Percentiles rank a stretch among this genome's conserved stretches.
Conservation (phyloP, 75 land plant species). For the Cupressus sempervirens region DNA sequence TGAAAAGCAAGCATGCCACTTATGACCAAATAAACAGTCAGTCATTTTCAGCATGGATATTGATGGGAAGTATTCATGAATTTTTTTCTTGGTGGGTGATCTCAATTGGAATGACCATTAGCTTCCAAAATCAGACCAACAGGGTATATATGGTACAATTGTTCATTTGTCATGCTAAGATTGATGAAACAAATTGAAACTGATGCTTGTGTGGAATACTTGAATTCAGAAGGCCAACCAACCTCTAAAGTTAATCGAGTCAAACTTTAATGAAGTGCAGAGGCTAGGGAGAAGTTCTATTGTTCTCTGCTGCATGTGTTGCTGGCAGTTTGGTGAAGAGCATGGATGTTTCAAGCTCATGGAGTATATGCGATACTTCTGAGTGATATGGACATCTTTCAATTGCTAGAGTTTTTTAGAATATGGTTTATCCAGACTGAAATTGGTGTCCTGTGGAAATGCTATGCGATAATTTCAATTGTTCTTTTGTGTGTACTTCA, state of each 20-base stretch:
- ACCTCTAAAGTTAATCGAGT: neutral
- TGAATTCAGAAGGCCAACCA: neutral
- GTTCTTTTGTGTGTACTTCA: neutral
- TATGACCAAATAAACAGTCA: neutral
- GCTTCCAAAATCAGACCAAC: neutral
- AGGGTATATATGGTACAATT: neutral
- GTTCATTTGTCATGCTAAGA: neutral
- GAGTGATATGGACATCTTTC: neutral
- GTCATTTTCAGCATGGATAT: neutral
- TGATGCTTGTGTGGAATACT: neutral
- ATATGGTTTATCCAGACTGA: neutral
- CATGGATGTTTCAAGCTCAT: neutral
- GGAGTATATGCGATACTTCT: neutral
- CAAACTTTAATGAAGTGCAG: too few species aligned
- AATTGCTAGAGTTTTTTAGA: neutral
- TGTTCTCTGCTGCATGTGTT: neutral
- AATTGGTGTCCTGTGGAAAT: neutral
- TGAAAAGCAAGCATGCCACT: too few species aligned
- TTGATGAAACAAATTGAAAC: neutral
- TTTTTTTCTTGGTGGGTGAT: neutral
- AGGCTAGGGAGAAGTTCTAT: neutral
- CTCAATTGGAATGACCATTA: neutral
- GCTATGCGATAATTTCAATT: neutral
- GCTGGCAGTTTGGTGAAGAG: neutral
- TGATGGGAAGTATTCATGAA: neutral